These are phyloP conservation scores for Trichothecium roseum DNA, from an alignment of 2,329 filamentous ascomycete genomes.

Conservation along the genomic window DNA sequence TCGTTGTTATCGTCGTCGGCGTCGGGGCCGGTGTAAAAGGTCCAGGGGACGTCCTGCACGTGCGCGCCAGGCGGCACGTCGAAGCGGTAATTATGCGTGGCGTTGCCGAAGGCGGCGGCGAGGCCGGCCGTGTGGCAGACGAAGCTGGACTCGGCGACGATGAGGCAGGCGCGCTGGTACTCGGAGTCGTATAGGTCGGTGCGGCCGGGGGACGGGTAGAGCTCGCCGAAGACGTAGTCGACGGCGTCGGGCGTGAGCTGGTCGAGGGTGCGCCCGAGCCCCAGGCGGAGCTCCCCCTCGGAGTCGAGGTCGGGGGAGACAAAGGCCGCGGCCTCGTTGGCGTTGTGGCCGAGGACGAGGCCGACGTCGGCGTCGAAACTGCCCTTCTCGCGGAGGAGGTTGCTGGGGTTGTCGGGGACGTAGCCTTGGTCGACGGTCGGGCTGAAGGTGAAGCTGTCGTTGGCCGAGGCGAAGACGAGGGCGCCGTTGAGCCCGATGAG, in stretches of 20 bases:
- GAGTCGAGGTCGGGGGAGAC: conserved; percentile 31
- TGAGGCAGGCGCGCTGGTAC: conserved; percentile 21
- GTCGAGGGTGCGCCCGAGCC: conserved; percentile 19
- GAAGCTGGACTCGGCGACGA: conserved; percentile 30
- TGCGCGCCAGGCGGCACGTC: conserved; percentile 38
- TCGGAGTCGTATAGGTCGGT: conserved; percentile 3
- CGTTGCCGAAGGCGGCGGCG: conserved; percentile 29
- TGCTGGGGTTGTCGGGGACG: conserved; percentile 16
- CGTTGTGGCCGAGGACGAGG: conserved; percentile 25
- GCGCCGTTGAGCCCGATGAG: conserved; percentile 23
- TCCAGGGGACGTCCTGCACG: conserved; percentile 37
- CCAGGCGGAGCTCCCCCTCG: conserved; percentile 24
- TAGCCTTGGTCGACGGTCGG: conserved; percentile 23
- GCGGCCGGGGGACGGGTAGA: conserved; percentile 7
- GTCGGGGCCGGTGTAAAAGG: conserved; percentile 31
- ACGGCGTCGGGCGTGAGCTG: conserved; percentile 11
- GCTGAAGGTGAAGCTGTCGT: conserved; percentile 17
- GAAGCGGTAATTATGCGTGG: conserved; percentile 40
- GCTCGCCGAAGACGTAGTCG: conserved; percentile 26
- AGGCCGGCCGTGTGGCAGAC: conserved; percentile 41
- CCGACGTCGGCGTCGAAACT: conserved; percentile 15
- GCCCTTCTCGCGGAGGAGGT: conserved; percentile 14
- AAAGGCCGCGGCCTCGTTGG: conserved; percentile 38
- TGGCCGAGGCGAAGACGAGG: conserved; percentile 5
- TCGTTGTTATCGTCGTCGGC: too few species aligned